Conservation (phyloP, 352 stramenopile genomes). For the Globisporangium spiculum region DNA sequence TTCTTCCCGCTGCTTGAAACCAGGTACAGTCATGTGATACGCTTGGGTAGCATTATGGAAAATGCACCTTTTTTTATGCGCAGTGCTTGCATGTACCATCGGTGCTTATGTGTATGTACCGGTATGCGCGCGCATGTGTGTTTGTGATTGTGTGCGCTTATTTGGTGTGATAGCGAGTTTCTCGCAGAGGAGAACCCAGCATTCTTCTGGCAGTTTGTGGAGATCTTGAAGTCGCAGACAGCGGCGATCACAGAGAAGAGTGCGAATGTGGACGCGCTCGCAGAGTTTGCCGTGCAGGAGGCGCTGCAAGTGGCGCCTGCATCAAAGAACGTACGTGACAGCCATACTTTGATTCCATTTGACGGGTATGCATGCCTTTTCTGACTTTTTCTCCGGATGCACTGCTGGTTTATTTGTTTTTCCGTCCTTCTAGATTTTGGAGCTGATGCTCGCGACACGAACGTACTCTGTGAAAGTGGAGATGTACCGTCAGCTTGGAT, state of each 20-base stretch:
- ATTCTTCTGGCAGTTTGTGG: slow-evolving; percentile 78
- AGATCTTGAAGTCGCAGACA: slow-evolving; percentile 36
- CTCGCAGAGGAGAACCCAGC: slow-evolving; percentile 73
- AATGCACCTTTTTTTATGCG: background rate
- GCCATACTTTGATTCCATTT: background rate
- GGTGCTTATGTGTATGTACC: background rate
- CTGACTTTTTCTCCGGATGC: slow-evolving; percentile 10
- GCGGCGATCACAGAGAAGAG: slow-evolving; percentile 31
- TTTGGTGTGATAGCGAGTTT: slow-evolving; percentile 50
- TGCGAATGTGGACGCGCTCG: slow-evolving; percentile 46
- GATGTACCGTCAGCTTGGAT: slow-evolving; percentile 76
- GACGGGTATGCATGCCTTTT: background rate
- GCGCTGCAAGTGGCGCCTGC: slow-evolving; percentile 58
- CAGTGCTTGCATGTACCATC: background rate
- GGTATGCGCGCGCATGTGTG: background rate
- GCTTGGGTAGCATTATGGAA: background rate
- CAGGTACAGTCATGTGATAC: slow-evolving; percentile 25
- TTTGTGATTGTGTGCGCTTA: background rate
- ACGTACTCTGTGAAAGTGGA: slow-evolving; percentile 81
- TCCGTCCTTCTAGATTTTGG: slow-evolving; percentile 47
- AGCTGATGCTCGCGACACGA: slow-evolving; percentile 72
- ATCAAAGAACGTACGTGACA: slow-evolving; percentile 49
- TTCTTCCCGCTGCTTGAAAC: slow-evolving; percentile 57
- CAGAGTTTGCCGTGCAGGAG: slow-evolving; percentile 45
- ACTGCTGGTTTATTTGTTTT: slow-evolving; percentile 3